These are phyloP conservation scores for Penstemon barbatus DNA, from an alignment of 257 asterid species.

Conservation along the genomic window DNA sequence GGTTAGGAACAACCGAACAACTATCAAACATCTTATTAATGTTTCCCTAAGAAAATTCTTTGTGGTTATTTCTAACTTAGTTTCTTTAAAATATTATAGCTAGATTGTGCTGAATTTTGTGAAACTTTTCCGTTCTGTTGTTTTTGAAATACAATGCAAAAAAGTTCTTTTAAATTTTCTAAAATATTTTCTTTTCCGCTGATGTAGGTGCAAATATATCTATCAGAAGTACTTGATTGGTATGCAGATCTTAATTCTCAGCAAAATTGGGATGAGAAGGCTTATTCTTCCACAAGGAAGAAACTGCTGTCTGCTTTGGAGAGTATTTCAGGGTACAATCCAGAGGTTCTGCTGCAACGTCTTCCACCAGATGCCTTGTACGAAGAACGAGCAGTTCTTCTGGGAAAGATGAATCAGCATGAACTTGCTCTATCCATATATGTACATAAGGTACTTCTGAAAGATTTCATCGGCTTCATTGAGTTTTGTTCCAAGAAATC, in stretches of 20 bases:
- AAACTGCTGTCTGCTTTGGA: slow-evolving; percentile 87
- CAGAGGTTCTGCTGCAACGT: slow-evolving; percentile 71
- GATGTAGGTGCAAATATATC: slow-evolving; percentile 88
- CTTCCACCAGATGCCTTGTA: slow-evolving; percentile 88
- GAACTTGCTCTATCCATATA: slow-evolving; percentile 95
- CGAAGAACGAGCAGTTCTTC: slow-evolving; percentile 89
- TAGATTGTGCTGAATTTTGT: slow-evolving; percentile 8
- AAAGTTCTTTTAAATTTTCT: neutral
- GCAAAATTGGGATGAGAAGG: slow-evolving; percentile 87
- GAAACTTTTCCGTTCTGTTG: too few relatives aligned
- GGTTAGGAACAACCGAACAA: slow-evolving; percentile 17
- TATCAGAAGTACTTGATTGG: slow-evolving; percentile 95
- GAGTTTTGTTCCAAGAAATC: neutral
- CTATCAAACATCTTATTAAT: neutral
- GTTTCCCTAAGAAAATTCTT: neutral
- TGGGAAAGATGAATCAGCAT: slow-evolving; percentile 94
- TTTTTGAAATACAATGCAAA: slow-evolving; percentile 6
- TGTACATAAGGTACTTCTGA: slow-evolving; percentile 71
- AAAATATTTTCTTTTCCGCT: neutral
- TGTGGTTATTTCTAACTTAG: neutral
- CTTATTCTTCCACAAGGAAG: slow-evolving; percentile 79
- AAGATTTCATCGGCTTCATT: slow-evolving; percentile 22
- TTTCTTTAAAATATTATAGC: too few relatives aligned
- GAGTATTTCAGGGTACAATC: slow-evolving; percentile 81
- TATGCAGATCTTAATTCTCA: slow-evolving; percentile 69